A percentile compares a stretch with the other conserved stretches of the same genome.
Conservation (phyloP, 176 grass and related monocot species). For the Pontederia crassipes region DNA sequence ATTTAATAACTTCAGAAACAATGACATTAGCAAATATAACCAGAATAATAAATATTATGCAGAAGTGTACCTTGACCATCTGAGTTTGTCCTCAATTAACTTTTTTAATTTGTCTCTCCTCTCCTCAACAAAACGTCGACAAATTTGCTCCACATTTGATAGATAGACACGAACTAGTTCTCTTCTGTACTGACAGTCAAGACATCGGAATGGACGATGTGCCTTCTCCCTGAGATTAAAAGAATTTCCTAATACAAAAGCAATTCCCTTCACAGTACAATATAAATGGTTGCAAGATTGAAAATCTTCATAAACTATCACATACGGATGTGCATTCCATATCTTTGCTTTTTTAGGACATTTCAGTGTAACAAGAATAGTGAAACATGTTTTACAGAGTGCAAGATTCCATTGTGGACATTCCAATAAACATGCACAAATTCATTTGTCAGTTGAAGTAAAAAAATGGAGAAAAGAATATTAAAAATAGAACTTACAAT, state of each 20-base stretch:
- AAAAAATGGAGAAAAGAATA: background rate
- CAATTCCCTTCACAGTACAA: no score
- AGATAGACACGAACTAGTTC: conserved; percentile 91
- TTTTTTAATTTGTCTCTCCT: conserved; percentile 67
- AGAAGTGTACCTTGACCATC: conserved; percentile 59
- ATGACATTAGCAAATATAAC: background rate
- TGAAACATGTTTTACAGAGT: no score
- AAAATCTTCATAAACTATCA: no score
- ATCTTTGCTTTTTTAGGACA: no score
- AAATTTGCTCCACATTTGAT: conserved; percentile 96
- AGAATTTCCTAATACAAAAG: no score
- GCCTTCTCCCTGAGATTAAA: conserved; percentile 65
- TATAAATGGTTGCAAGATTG: no score
- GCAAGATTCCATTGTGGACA: no score
- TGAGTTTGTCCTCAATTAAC: conserved; percentile 73
- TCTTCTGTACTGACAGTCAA: conserved; percentile 77
- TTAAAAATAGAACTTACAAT: background rate
- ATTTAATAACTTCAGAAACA: background rate
- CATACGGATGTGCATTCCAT: no score
- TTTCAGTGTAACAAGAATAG: no score
- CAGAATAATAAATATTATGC: background rate
- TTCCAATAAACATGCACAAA: no score
- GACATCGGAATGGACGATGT: conserved; percentile 81
- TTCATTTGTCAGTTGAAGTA: no score
- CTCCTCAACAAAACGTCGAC: conserved; percentile 83